phyloP scores from a whole-genome alignment of 2,329 filamentous ascomycete species.

The Blastomyces emzantsi region DNA sequence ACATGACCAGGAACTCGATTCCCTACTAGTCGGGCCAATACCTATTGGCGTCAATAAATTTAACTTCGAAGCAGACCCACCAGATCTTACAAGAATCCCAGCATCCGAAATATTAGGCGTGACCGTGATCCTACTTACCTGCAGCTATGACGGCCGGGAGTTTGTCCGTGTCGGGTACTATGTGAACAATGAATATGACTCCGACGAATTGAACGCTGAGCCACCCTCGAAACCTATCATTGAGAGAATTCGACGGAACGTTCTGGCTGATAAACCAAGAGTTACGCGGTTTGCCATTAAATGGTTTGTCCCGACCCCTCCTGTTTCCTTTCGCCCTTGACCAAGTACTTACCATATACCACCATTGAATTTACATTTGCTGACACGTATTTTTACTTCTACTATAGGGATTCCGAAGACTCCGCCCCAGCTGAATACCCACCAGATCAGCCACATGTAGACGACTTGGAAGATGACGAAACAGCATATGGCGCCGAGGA shows the following conservation, averaged over 20 bases:
- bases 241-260: slow-evolving; percentile 84
- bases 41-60: slow-evolving; percentile 98
- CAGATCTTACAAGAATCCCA: slow-evolving; percentile 82
- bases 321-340: not conserved
- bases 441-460: slow-evolving; percentile 94
- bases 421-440: slow-evolving; percentile 93
- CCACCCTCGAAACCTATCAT: slow-evolving; percentile 87
- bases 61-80: slow-evolving; percentile 89
- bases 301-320: slow-evolving; percentile 55
- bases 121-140: slow-evolving; percentile 92
- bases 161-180: slow-evolving; percentile 99
- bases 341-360: not conserved
- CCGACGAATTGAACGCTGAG: slow-evolving; percentile 77
- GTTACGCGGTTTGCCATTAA: slow-evolving; percentile 98
- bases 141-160: slow-evolving; percentile 91
- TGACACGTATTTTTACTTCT: not conserved
- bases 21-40: slow-evolving; percentile 92
- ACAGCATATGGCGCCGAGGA: slow-evolving; percentile 88
- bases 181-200: slow-evolving; percentile 98
- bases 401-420: slow-evolving; percentile 83
- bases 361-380: slow-evolving; percentile 17
- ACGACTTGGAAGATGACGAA: slow-evolving; percentile 70
- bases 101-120: slow-evolving; percentile 93
- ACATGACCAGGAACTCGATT: slow-evolving; percentile 97
- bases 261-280: slow-evolving; percentile 92